phyloP scores from a whole-genome alignment of 2,329 filamentous ascomycete species.

The Chaetothyriales sp. region DNA sequence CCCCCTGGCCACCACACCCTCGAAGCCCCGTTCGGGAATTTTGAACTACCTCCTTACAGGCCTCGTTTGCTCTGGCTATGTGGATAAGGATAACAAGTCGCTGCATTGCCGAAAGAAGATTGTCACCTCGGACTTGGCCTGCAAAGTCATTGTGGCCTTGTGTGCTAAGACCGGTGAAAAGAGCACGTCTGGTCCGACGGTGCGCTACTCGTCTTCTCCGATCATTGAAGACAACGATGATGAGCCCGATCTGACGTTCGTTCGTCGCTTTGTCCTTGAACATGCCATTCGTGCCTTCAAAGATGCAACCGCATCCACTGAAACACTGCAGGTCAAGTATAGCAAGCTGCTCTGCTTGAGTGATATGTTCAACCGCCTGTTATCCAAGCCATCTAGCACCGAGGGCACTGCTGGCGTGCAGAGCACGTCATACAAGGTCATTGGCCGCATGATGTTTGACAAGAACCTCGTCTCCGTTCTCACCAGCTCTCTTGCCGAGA shows the following conservation, averaged over 20 bases:
- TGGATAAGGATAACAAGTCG: constrained; percentile 45
- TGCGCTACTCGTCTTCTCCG: constrained; percentile 30
- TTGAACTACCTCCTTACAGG: constrained; percentile 85
- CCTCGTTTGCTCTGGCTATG: constrained; percentile 51
- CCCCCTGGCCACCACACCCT: constrained; percentile 67
- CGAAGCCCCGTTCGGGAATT: constrained; percentile 82
- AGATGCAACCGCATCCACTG: constrained; percentile 63
- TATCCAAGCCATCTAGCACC: constrained; percentile 61
- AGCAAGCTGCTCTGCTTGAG: constrained; percentile 72
- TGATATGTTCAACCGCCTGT: constrained; percentile 84
- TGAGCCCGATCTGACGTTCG: constrained; percentile 72
- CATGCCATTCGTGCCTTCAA: constrained; percentile 85
- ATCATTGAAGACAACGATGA: constrained; percentile 46
- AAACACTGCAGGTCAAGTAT: constrained; percentile 73
- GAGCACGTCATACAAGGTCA: constrained; percentile 55
- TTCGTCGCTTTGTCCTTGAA: constrained; percentile 87
- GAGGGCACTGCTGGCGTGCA: constrained; percentile 27
- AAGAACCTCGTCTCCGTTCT: constrained; percentile 85
- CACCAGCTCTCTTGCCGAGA: constrained; percentile 82
- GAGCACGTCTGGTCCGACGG: constrained; percentile 24
- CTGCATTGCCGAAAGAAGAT: constrained; percentile 67
- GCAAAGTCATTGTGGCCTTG: constrained; percentile 70
- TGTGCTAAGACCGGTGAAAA: constrained; percentile 78
- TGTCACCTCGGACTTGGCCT: constrained; percentile 72
- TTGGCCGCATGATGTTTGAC: constrained; percentile 93